Evolutionary conservation across 768 basidiomycete species (phyloP).

Genomic region (Rhizopogon sp.): DNA sequence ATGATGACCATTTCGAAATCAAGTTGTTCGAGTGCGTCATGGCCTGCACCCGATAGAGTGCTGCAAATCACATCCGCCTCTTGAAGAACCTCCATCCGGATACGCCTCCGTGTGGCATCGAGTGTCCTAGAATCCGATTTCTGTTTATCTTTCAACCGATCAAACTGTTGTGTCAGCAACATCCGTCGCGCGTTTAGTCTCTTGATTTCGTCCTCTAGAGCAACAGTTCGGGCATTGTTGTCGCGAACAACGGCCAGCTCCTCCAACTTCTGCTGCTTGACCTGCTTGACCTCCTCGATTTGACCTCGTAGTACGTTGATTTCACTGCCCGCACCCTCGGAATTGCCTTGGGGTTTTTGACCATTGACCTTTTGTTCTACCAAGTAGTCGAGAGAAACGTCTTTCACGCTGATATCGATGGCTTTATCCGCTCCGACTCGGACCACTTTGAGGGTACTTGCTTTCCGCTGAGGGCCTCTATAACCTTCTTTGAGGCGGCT

Average conservation of each 20-base stretch:
- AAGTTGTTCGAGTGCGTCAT: conserved; percentile 75
- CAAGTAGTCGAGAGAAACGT: conserved; percentile 82
- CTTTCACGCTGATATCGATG: conserved; percentile 76
- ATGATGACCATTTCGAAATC: conserved; percentile 97
- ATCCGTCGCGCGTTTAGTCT: conserved; percentile 61
- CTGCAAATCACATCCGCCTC: conserved; percentile 93
- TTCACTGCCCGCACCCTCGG: conserved; percentile 52
- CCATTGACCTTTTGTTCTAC: conserved; percentile 70
- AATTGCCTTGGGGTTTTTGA: conserved; percentile 29
- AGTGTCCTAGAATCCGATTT: conserved; percentile 76
- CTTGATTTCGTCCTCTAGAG: conserved; percentile 70
- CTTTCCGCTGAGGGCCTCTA: conserved; percentile 47
- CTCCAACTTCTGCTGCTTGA: conserved; percentile 52
- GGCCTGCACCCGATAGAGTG: conserved; percentile 90
- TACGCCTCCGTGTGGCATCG: conserved; percentile 74
- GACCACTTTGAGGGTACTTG: conserved; percentile 71
- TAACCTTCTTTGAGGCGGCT: conserved; percentile 81
- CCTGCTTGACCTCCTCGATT: conserved; percentile 61
- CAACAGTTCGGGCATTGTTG: conserved; percentile 45
- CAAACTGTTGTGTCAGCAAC: conserved; percentile 61
- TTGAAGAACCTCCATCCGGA: conserved; percentile 68
- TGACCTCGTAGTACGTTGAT: conserved; percentile 58
- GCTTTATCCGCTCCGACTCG: conserved; percentile 78
- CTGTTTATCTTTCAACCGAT: conserved; percentile 77
- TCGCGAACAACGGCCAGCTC: conserved; percentile 56